Conservation (phyloP, 2,329 filamentous ascomycete genomes). For the Huntiella moniliformis region DNA sequence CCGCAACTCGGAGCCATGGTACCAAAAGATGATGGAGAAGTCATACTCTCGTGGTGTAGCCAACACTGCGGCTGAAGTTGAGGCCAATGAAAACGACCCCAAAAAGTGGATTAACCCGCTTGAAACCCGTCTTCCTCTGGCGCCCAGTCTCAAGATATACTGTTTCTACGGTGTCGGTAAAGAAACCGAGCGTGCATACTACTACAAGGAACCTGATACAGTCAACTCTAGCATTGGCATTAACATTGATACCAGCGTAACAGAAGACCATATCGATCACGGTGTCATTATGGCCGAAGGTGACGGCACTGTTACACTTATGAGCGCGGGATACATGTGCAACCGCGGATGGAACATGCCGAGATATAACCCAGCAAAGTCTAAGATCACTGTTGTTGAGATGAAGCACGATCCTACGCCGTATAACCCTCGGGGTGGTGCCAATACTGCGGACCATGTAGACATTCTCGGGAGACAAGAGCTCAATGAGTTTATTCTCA, state of each 20-base stretch:
- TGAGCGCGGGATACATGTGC: conserved; percentile 93
- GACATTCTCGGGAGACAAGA: conserved; percentile 82
- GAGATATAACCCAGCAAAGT: conserved; percentile 75
- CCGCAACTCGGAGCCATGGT: conserved; percentile 70
- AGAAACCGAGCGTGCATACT: conserved; percentile 81
- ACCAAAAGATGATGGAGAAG: conserved; percentile 47
- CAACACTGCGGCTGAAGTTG: conserved; percentile 58
- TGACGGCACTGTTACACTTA: conserved; percentile 85
- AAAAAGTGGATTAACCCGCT: conserved; percentile 90
- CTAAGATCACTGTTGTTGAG: conserved; percentile 70
- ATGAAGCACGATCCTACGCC: conserved; percentile 93
- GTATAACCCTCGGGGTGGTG: conserved; percentile 63
- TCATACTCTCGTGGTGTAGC: conserved; percentile 85
- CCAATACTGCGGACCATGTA: conserved; percentile 71
- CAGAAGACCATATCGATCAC: conserved; percentile 48
- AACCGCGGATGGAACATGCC: conserved; percentile 85
- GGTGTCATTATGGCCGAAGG: conserved; percentile 93
- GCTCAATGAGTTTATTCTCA: conserved; percentile 76
- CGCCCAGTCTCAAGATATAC: conserved; percentile 81
- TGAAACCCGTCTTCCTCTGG: conserved; percentile 68
- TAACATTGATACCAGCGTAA: conserved; percentile 50
- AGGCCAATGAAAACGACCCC: conserved; percentile 57
- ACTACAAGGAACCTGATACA: conserved; percentile 53
- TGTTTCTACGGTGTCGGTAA: conserved; percentile 96
- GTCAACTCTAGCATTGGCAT: conserved; percentile 50